These are phyloP conservation scores for Lasiodiplodia citricola DNA, from an alignment of 2,329 filamentous ascomycete genomes.

Conservation along the genomic window DNA sequence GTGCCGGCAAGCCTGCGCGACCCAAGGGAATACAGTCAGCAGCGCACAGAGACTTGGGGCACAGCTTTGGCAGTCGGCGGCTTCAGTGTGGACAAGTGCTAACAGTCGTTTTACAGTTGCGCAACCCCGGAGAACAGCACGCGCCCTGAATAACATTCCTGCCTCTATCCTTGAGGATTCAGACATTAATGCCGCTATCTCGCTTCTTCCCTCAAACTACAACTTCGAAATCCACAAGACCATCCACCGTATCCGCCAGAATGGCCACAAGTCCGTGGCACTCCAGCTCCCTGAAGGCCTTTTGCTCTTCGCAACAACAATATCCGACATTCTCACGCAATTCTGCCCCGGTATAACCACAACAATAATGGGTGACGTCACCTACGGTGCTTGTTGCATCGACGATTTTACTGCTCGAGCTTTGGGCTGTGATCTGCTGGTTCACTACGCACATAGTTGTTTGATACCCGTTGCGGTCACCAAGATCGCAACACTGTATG, in stretches of 20 bases:
- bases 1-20: background rate
- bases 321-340: conserved; percentile 92
- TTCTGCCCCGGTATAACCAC: conserved; percentile 94
- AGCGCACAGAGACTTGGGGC: background rate
- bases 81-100: conserved; percentile 8
- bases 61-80: background rate
- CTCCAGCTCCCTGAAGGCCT: conserved; percentile 98
- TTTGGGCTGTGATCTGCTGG: conserved; percentile 88
- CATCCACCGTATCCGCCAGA: conserved; percentile 86
- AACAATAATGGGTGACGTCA: conserved; percentile 98
- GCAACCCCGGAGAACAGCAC: conserved; percentile 72
- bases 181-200: conserved; percentile 85
- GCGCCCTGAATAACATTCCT: conserved; percentile 90
- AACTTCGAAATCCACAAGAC: conserved; percentile 99
- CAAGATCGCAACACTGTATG: conserved; percentile 94
- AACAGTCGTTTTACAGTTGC: conserved; percentile 60
- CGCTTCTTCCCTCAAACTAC: conserved; percentile 91
- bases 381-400: conserved; percentile 97
- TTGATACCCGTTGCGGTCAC: conserved; percentile 96
- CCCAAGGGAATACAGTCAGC: background rate
- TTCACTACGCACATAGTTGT: conserved; percentile 97
- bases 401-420: conserved; percentile 97
- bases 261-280: conserved; percentile 80
- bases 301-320: conserved; percentile 93
- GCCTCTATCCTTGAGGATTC: conserved; percentile 83